Evolutionary conservation across 495 filamentous ascomycete genomes (phyloP).

Genomic region (Aspergillus taichungensis): DNA sequence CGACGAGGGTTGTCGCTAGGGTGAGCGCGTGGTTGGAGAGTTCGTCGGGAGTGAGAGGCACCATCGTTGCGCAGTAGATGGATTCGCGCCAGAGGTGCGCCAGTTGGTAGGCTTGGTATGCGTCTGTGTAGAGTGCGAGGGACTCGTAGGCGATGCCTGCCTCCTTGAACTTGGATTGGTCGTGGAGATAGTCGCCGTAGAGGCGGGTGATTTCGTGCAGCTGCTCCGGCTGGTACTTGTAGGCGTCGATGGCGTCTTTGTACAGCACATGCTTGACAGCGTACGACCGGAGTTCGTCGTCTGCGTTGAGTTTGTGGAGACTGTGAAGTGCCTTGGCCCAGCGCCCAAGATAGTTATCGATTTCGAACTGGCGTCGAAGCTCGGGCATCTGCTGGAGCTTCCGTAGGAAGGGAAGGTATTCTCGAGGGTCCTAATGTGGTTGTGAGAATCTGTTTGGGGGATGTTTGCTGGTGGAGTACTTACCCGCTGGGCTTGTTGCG

Average conservation of each 20-base stretch:
- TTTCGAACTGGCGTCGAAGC: slow-evolving; percentile 64
- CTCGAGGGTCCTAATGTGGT: slow-evolving; percentile 66
- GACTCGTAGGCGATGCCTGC: slow-evolving; percentile 86
- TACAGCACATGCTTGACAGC: slow-evolving; percentile 73
- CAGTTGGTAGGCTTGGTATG: slow-evolving; percentile 68
- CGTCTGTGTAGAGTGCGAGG: slow-evolving; percentile 58
- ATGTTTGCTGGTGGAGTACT: slow-evolving; percentile 1
- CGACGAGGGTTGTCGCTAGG: slow-evolving; percentile 63
- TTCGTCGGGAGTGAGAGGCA: slow-evolving; percentile 47
- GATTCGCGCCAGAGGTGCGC: slow-evolving; percentile 88
- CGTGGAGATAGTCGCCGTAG: slow-evolving; percentile 71
- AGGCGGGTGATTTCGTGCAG: slow-evolving; percentile 57
- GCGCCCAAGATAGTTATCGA: slow-evolving; percentile 78
- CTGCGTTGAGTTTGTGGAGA: slow-evolving; percentile 56
- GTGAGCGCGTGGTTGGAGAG: slow-evolving; percentile 53
- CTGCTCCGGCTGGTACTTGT: slow-evolving; percentile 63
- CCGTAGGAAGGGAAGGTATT: slow-evolving; percentile 92
- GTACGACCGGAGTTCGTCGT: slow-evolving; percentile 71
- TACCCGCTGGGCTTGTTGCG: slow-evolving; percentile 87
- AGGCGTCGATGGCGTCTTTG: slow-evolving; percentile 65
- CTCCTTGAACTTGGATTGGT: slow-evolving; percentile 66
- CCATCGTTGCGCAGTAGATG: slow-evolving; percentile 64
- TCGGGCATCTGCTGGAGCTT: slow-evolving; percentile 64
- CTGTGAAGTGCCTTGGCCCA: slow-evolving; percentile 67
- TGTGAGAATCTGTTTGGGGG: slow-evolving; percentile 2